phyloP scores from a whole-genome alignment of 78 protist species.

The Pigoraptor vietnamica region DNA sequence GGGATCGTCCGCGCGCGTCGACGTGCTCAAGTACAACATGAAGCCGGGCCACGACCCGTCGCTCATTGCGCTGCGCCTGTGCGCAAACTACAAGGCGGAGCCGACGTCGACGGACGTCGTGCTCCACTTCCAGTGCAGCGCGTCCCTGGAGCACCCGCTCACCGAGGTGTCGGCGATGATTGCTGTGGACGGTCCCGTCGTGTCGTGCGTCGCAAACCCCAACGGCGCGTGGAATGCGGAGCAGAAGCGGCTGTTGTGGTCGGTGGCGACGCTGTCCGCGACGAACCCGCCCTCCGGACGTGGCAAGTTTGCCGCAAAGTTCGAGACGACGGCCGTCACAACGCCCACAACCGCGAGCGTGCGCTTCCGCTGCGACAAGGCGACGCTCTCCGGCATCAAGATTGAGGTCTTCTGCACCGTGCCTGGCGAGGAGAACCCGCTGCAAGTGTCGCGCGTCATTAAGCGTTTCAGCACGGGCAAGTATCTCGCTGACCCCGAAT shows the following conservation, averaged over 20 bases:
- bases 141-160: not conserved
- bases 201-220: not conserved
- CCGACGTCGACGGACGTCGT: not conserved
- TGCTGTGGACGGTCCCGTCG: not conserved
- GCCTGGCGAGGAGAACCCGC: not conserved
- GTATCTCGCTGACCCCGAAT: not conserved
- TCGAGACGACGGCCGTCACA: not conserved
- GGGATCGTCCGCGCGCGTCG: not conserved
- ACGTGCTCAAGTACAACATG: not conserved
- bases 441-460: not conserved
- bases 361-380: not conserved
- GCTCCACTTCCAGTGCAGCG: not conserved
- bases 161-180: not conserved
- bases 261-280: not conserved
- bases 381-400: not conserved
- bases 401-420: not conserved
- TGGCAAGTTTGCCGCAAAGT: not conserved
- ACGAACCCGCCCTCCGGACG: not conserved
- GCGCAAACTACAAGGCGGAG: not conserved
- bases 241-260: not conserved
- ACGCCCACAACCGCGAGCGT: not conserved
- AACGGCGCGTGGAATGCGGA: not conserved
- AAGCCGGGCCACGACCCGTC: not conserved
- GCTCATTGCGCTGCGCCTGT: not conserved
- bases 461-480: not conserved